Percentiles rank a stretch among this genome's conserved stretches.
Conservation (phyloP, 2,329 filamentous ascomycete genomes). For the Penicillium sp. region DNA sequence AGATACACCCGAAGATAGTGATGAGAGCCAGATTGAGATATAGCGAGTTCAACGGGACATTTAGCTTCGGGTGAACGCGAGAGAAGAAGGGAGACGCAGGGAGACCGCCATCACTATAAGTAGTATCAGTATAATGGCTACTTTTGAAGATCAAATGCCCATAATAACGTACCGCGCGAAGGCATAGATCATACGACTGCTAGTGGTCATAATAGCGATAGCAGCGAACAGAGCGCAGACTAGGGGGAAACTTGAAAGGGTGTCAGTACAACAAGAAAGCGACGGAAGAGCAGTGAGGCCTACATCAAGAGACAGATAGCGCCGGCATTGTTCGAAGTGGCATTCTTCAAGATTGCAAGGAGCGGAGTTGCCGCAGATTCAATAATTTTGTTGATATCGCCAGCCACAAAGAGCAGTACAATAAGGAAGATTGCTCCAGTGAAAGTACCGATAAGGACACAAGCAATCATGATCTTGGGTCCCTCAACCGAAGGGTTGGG, state of each 20-base stretch:
- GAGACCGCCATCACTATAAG: constrained; percentile 61
- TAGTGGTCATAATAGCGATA: constrained; percentile 38
- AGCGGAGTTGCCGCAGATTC: constrained; percentile 57
- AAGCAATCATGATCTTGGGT: constrained; percentile 66
- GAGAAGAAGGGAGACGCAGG: constrained; percentile 62
- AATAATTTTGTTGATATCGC: constrained; percentile 58
- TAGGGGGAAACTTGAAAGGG: constrained; percentile 31
- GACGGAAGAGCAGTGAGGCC: not conserved
- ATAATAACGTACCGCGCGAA: constrained; percentile 30
- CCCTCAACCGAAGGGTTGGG: constrained; percentile 54
- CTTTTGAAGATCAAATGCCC: not conserved
- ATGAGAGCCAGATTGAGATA: constrained; percentile 61
- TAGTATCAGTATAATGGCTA: not conserved
- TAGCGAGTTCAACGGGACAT: constrained; percentile 66
- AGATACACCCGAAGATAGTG: constrained; percentile 68
- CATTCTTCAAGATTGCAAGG: constrained; percentile 62
- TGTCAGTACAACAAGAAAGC: constrained; percentile 10
- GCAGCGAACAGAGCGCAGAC: constrained; percentile 36
- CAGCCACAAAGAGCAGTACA: constrained; percentile 64
- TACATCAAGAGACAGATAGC: constrained; percentile 64
- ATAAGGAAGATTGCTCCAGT: constrained; percentile 64
- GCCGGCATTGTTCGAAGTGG: constrained; percentile 61
- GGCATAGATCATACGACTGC: constrained; percentile 39
- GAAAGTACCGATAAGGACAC: constrained; percentile 61
- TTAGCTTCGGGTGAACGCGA: constrained; percentile 60